Conservation (phyloP, 2,329 filamentous ascomycete genomes). For the Colletotrichum euphorbiae region DNA sequence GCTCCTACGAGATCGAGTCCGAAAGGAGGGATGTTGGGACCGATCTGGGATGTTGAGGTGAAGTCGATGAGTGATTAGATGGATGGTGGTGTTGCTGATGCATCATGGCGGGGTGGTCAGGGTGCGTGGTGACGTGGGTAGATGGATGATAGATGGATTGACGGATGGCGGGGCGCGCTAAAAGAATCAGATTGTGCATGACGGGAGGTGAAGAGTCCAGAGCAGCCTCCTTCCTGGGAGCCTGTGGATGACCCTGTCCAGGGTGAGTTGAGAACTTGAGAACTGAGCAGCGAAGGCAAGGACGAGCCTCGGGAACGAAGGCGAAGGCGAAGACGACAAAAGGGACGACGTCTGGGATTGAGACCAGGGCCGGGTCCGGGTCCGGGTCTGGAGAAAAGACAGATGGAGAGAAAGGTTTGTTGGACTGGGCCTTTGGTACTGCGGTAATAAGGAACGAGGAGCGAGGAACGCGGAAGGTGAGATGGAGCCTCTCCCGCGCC, state of each 20-base stretch:
- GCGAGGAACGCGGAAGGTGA: neutral
- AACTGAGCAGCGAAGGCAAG: neutral
- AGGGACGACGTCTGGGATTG: neutral
- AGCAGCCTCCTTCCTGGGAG: neutral
- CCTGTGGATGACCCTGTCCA: neutral
- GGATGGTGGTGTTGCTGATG: conserved; percentile 4
- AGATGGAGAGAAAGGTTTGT: neutral
- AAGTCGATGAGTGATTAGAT: neutral
- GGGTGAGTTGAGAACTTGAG: neutral
- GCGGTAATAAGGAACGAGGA: no score
- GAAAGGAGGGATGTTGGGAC: conserved; percentile 4
- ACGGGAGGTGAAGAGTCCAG: conserved; percentile 22
- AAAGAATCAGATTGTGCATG: conserved; percentile 20
- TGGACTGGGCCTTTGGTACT: neutral
- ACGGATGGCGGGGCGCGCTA: conserved; percentile 8
- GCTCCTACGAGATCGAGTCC: neutral
- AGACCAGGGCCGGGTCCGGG: conserved; percentile 29
- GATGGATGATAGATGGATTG: conserved; percentile 15
- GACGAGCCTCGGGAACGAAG: no score
- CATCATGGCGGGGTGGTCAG: conserved; percentile 15
- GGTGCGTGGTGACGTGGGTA: conserved; percentile 20
- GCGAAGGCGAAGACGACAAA: neutral
- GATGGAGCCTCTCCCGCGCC: conserved; percentile 21
- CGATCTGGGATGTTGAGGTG: conserved; percentile 19
- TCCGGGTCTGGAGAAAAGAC: conserved; percentile 11